Evolutionary conservation across 2,329 filamentous ascomycete genomes (phyloP), one percentile per base, ranked within the genome.

Genomic region (Ophioceras dolichostomum): DNA sequence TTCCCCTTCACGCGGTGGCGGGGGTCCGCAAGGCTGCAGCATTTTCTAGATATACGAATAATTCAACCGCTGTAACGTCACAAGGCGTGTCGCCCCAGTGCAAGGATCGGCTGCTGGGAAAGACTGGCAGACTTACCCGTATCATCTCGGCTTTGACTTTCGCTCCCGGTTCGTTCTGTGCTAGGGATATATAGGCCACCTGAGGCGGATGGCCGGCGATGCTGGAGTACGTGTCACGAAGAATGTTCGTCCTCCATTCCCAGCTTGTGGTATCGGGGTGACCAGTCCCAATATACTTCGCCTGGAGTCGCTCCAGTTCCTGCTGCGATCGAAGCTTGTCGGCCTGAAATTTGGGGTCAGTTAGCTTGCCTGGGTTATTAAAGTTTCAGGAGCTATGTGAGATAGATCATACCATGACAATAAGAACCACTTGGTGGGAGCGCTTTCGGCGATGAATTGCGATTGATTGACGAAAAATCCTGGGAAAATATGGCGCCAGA

Each of bases 281-380:
- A 18, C 91, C 91, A 4, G 91, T 96, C 49, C 91, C 91, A 52
- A 98, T 73, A 67, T 91, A 95, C 53, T 93, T 93, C 53, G 88
- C 81, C 63, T 98, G 91, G 14, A 96, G 83, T 46, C 87, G 81
- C 63, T 98, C 91, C 55, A 98, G 88, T 60, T 98, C 91, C 62
- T 98, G 91, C 51, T 94, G 85, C 9, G 86, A 91, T 56, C 91
- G 88, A 47, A 98, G 83, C 65, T 98, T 98, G 67, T 98, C 91
- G 61, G 91, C 91, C 91, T 79, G 34, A n/a, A n/a, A n/a, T n/a
- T n/a, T n/a, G n/a, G n/a, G n/a, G n/a, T n/a, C n/a, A n/a, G n/a
- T n/a, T n/a, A n/a, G n/a, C n/a, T n/a, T n/a, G n/a, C n/a, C n/a
- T n/a, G n/a, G n/a, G n/a, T n/a, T n/a, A n/a, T n/a, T n/a, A n/a